A percentile compares a stretch with the other conserved stretches of the same genome.
Conservation (phyloP, 805 yeast species). For the Yamadazyma takamatsuzukensis region DNA sequence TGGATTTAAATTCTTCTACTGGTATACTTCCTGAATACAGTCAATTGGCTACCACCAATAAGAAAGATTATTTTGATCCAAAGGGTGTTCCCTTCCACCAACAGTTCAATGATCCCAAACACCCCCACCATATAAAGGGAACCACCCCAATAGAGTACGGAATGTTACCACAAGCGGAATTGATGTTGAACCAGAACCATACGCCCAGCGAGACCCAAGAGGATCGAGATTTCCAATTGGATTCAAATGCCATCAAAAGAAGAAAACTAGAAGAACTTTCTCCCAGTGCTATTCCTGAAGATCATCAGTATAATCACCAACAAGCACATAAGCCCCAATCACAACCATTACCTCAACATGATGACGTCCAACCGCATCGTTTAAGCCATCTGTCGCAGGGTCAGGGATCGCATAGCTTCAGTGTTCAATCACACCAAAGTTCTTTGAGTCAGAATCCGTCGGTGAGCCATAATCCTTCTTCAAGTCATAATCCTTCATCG, state of each 20-base stretch:
- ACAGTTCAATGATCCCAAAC: constrained; percentile 33
- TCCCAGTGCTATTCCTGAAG: constrained; percentile 6
- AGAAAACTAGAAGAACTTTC: constrained; percentile 7
- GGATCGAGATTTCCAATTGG: constrained; percentile 3
- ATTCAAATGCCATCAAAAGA: constrained; percentile 6
- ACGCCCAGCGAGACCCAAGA: no score
- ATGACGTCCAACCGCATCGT: no score
- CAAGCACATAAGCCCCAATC: no score
- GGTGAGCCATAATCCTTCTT: no score
- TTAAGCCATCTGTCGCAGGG: no score
- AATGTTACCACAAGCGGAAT: constrained; percentile 21
- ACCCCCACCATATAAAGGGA: constrained; percentile 38
- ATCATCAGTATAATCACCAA: no score
- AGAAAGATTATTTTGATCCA: constrained; percentile 1
- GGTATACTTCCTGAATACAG: not conserved
- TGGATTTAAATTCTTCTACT: constrained; percentile 19
- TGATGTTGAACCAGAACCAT: not conserved
- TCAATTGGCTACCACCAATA: not conserved
- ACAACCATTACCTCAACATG: no score
- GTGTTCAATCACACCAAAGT: no score
- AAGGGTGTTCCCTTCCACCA: constrained; percentile 8
- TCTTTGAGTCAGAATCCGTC: no score
- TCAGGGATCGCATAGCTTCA: no score
- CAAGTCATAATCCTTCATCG: no score
- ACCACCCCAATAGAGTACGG: constrained; percentile 37